Evolutionary conservation across 805 yeast genomes (phyloP), one percentile per base, ranked within the genome.

Genomic region (Ogataea trehaloabstinens): DNA sequence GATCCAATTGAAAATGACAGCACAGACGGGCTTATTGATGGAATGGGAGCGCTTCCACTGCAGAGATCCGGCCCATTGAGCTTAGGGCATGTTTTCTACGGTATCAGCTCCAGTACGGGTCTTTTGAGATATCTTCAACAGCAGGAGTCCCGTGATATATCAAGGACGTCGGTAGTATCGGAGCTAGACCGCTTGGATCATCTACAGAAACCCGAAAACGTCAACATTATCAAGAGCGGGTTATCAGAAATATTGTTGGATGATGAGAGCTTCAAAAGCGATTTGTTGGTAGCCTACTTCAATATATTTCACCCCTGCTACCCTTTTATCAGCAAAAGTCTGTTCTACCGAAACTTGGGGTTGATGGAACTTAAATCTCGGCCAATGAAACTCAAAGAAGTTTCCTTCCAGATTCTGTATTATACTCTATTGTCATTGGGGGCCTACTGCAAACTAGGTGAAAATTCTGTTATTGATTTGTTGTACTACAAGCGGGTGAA

Each of bases 391-490:
- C 63, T 68, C 2, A 53, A 68, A 24, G 61, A 65, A 29, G 67
- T 65, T 19, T 60, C 65, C 5, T 74, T 77, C 74, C 71, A 71
- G 41, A 60, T 76, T 24, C 49, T 78, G 31, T 52, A 73, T 30
- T 69, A 77, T 49, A 67, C 78, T 0, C 72, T 78, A 0, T 56
- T 77, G 16, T 78, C 80, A 2, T 58, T 78, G n/a, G 85, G 84
- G 10, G 68, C 80, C 3, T 77, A 80, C 76, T 73, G 80, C 49
- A 46, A 68, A 19, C 69, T 71, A 40, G 77, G 76, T 11, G 78
- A 74, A 45, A 53, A 64, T 12, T 62, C 70, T 2, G 67, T 67
- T 37, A 65, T 68, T 21, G 81, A 77, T 45, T 41, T 73, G 21
- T 62, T 69, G 35, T 78, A 75, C 44, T 78, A 73, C 50, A 66